These are phyloP conservation scores for Funneliformis geosporum DNA, from an alignment of 192 early-diverging fungal species.

Conservation along the genomic window DNA sequence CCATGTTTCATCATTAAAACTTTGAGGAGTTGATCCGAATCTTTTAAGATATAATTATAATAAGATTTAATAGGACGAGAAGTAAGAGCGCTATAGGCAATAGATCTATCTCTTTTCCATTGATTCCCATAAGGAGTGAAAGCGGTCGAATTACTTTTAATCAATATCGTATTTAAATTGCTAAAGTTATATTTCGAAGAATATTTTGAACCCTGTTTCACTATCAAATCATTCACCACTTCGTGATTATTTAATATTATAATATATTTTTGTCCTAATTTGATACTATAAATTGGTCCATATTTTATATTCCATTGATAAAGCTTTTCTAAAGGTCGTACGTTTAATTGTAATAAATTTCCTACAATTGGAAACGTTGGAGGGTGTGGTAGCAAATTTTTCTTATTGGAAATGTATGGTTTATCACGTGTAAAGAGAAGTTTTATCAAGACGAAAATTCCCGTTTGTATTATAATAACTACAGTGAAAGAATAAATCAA, in stretches of 20 bases:
- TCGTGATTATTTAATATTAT: neutral
- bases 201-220: neutral
- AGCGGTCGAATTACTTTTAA: neutral
- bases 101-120: slow-evolving; percentile 10
- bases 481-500: no score
- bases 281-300: neutral
- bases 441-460: no score
- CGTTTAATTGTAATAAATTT: neutral
- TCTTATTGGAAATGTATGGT: no score
- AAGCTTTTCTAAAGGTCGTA: neutral
- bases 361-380: neutral
- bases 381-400: neutral
- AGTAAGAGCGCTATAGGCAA: neutral
- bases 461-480: no score
- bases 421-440: no score
- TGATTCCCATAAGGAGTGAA: neutral
- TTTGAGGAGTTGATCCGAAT: neutral
- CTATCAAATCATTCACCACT: neutral
- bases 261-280: neutral
- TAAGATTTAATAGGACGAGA: neutral
- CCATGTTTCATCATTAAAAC: neutral
- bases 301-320: neutral
- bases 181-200: neutral
- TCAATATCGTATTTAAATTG: neutral
- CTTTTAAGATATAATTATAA: neutral